Evolutionary conservation across 1,284 basidiomycete genomes (phyloP), one percentile per base, ranked within the genome.

Genomic region (Lentinus polychrous): DNA sequence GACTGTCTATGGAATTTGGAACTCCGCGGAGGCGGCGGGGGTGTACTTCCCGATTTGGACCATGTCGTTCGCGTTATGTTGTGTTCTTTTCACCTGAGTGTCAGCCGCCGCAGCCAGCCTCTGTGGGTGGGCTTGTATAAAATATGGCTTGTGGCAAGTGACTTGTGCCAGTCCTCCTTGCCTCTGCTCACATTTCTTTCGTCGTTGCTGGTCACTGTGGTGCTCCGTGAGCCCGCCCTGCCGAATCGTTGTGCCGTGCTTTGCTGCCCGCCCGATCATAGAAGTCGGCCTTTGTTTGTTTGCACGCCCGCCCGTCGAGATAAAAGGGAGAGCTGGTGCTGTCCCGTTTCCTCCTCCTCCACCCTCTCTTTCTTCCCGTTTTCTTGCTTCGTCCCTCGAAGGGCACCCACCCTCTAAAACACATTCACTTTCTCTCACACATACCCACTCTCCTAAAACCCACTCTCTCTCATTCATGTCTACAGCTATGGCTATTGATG

Each of bases 321-420:
- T 40, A 40, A 40, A 40, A 23, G 39, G 17, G 20, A 23, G 17
- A 22, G 17, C 12, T 15, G 17, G n/a, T 40, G 39, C 39, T 12
- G 17, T 32, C 24, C 35, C 31, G 45, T 40, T 35, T 49, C 47
- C 50, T 47, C 58, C 53, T 53, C 52, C 46, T 52, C 50, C 52
- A 43, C 48, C 49, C 52, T 45, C 45, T 53, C 45, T 50, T 54
- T 50, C 38, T 38, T 52, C 32, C 39, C 12, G 39, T 40, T 37
- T n/a, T 46, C 11, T 45, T 41, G 24, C 36, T 42, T 22, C 40
- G 54, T 58, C 60, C 63, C 62, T 65, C 59, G 61, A 65, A 55
- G 62, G 63, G 62, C 55, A 55, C 52, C 52, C 53, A 43, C 40
- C 33, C 45, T 24, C 31, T 27, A 55, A 57, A 51, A 44, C 53